Evolutionary conservation across 345 rosid genomes (phyloP).

Genomic region (Trapa incisa): DNA sequence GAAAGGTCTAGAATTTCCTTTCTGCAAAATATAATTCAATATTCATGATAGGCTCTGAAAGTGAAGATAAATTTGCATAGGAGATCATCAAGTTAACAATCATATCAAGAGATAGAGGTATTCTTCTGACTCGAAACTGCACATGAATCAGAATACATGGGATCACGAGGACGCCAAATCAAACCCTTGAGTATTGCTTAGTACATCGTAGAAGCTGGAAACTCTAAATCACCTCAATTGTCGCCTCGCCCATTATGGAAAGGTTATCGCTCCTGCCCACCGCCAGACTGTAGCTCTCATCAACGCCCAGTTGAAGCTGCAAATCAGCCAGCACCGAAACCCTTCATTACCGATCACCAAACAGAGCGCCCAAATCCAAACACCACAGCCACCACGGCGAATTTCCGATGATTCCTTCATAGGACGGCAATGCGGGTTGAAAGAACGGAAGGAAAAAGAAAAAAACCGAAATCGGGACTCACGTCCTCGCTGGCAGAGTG

Average conservation of each 20-base stretch:
- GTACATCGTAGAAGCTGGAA: neutral
- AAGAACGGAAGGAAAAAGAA: neutral
- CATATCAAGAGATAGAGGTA: neutral
- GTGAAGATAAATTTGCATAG: neutral
- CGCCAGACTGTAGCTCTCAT: conserved; percentile 41
- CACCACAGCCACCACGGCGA: neutral
- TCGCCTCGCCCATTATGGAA: conserved; percentile 45
- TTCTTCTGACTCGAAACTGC: neutral
- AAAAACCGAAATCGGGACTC: neutral
- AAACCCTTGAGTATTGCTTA: no score
- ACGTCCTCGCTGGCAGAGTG: conserved; percentile 57
- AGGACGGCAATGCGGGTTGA: neutral
- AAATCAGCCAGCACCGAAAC: neutral
- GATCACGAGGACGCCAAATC: neutral
- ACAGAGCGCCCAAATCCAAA: neutral
- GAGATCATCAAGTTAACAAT: neutral
- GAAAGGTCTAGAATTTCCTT: no score
- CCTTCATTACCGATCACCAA: neutral
- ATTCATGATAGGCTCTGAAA: no score
- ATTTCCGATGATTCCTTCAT: neutral
- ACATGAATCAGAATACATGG: conserved; percentile 2
- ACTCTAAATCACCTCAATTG: conserved; percentile 50
- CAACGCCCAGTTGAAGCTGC: conserved; percentile 55
- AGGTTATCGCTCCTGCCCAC: conserved; percentile 35
- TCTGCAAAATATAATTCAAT: no score